Percentiles rank a stretch among this genome's conserved stretches.
phyloP scores from a whole-genome alignment of 192 early-diverging fungal genomes.

The Backusella psychrophila region DNA sequence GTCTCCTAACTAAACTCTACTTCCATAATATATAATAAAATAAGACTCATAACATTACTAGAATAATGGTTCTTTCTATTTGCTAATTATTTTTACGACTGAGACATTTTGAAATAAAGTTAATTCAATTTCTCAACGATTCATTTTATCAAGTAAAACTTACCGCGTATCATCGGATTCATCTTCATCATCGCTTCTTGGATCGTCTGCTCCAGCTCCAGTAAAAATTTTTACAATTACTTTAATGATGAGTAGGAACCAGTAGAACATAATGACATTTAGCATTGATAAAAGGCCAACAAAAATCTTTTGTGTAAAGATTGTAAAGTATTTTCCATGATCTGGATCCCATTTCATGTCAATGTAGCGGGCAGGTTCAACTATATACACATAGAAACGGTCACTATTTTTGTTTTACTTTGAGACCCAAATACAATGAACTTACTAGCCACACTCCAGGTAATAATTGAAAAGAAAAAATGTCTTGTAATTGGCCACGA shows the following conservation, averaged over 20 bases:
- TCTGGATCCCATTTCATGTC: constrained; percentile 58
- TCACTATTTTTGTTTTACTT: neutral
- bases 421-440: neutral
- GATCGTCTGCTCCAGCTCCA: constrained; percentile 66
- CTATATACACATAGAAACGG: neutral
- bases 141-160: neutral
- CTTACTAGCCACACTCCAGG: constrained; percentile 48
- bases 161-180: constrained; percentile 2
- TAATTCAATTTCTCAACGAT: neutral
- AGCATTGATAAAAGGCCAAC: constrained; percentile 60
- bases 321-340: constrained; percentile 52
- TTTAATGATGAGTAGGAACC: constrained; percentile 72
- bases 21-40: neutral
- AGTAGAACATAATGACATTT: constrained; percentile 71
- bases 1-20: neutral
- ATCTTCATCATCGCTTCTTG: constrained; percentile 54
- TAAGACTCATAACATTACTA: neutral
- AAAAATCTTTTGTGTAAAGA: constrained; percentile 50
- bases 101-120: neutral
- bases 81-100: neutral
- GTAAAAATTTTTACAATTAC: constrained; percentile 51
- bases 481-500: constrained; percentile 81
- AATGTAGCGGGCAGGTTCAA: constrained; percentile 42
- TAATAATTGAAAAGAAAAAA: constrained; percentile 63
- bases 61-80: neutral